Conservation (phyloP, 2,329 filamentous ascomycete species). For the Claviceps maximensis region DNA sequence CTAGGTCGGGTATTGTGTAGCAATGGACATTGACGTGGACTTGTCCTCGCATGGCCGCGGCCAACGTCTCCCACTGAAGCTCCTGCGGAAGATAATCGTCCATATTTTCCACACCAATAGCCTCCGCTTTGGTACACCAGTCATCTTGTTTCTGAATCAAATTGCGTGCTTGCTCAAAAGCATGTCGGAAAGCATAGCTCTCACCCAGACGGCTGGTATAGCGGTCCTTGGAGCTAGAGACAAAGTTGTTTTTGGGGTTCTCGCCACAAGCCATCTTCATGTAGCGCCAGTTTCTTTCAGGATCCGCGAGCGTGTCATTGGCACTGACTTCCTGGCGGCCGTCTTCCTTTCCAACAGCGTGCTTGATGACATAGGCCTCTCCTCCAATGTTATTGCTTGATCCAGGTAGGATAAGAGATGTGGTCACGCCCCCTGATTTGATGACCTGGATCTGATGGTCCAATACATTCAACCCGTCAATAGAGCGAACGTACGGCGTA, state of each 20-base stretch:
- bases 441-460: constrained; percentile 56
- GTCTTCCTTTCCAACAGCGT: constrained; percentile 45
- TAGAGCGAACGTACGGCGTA: constrained; percentile 54
- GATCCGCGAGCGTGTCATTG: constrained; percentile 51
- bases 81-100: constrained; percentile 47
- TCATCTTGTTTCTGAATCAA: constrained; percentile 50
- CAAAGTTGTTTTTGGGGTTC: constrained; percentile 52
- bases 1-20: constrained; percentile 56
- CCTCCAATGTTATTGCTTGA: constrained; percentile 63
- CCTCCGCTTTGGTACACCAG: constrained; percentile 48
- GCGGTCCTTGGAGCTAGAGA: constrained; percentile 20
- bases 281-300: constrained; percentile 51
- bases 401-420: constrained; percentile 52
- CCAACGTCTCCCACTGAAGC: constrained; percentile 48
- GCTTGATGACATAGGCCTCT: constrained; percentile 57
- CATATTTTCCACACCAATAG: constrained; percentile 35
- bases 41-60: constrained; percentile 51
- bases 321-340: constrained; percentile 51
- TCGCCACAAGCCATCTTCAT: constrained; percentile 70
- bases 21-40: constrained; percentile 60
- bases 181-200: constrained; percentile 55
- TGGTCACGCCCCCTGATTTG: constrained; percentile 61
- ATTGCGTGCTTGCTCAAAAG: constrained; percentile 48
- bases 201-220: constrained; percentile 53
- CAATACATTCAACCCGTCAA: constrained; percentile 50